A percentile compares a stretch with the other conserved stretches of the same genome.
Conservation (phyloP, 192 early-diverging fungal genomes). For the Pilaira anomala region DNA sequence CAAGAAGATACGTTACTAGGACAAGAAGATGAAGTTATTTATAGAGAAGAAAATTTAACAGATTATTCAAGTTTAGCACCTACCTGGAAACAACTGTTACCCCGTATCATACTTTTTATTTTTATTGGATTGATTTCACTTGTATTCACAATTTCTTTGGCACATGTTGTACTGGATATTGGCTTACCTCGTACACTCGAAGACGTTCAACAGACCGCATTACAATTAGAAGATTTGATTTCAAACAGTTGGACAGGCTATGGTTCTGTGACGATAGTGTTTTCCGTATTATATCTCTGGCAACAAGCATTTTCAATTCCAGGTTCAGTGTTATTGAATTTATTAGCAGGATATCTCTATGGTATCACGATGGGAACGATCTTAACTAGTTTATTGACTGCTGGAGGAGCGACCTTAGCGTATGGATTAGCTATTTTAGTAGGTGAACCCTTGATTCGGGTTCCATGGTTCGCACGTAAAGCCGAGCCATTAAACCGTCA, state of each 20-base stretch:
- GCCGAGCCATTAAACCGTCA: constrained; percentile 17
- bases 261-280: constrained; percentile 39
- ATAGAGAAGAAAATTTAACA: background rate
- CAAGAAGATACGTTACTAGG: background rate
- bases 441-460: constrained; percentile 29
- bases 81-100: constrained; percentile 18
- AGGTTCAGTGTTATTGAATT: constrained; percentile 48
- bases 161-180: constrained; percentile 25
- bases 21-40: constrained; percentile 15
- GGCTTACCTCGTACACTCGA: constrained; percentile 46
- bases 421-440: constrained; percentile 26
- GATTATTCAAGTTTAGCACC: background rate
- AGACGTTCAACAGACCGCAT: constrained; percentile 45
- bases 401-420: constrained; percentile 29
- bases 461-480: constrained; percentile 21
- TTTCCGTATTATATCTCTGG: constrained; percentile 51
- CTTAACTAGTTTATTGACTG: constrained; percentile 27
- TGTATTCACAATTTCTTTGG: constrained; percentile 13
- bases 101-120: constrained; percentile 23
- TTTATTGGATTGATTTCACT: constrained; percentile 23
- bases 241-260: constrained; percentile 41
- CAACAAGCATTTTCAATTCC: constrained; percentile 57
- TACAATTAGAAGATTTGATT: constrained; percentile 42
- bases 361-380: constrained; percentile 21
- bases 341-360: constrained; percentile 34